Evolutionary conservation across 148 eudicot species (phyloP).

Genomic region (Rhododendron ovatum): DNA sequence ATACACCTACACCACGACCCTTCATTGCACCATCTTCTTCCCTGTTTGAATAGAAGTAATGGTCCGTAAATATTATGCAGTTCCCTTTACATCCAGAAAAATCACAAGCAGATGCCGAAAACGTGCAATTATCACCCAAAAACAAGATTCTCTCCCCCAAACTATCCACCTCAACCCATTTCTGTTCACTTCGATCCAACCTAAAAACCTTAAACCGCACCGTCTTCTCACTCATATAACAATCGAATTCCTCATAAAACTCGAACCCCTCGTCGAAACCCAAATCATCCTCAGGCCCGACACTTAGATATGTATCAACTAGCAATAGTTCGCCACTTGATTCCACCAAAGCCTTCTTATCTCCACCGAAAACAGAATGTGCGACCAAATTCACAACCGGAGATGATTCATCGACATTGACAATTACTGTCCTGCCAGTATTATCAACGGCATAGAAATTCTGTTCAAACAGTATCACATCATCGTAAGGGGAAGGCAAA

Average conservation of each 20-base stretch:
- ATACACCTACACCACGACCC: slow-evolving; percentile 52
- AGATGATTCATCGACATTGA: slow-evolving; percentile 16
- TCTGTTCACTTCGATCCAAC: slow-evolving; percentile 33
- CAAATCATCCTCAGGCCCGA: slow-evolving; percentile 42
- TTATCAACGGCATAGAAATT: slow-evolving; percentile 66
- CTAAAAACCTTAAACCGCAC: slow-evolving; percentile 61
- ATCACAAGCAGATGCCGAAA: slow-evolving; percentile 52
- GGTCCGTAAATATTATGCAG: slow-evolving; percentile 48
- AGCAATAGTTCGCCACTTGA: slow-evolving; percentile 49
- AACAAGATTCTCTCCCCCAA: slow-evolving; percentile 67
- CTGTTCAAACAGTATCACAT: slow-evolving; percentile 49
- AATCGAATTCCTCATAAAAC: slow-evolving; percentile 48
- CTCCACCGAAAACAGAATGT: slow-evolving; percentile 59
- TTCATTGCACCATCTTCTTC: slow-evolving; percentile 40
- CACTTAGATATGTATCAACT: slow-evolving; percentile 64
- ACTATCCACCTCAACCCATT: slow-evolving; percentile 57
- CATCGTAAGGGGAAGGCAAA: slow-evolving; percentile 52
- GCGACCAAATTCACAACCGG: slow-evolving; percentile 35
- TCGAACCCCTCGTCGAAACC: slow-evolving; percentile 33
- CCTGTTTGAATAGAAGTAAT: slow-evolving; percentile 12
- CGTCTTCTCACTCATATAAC: slow-evolving; percentile 39
- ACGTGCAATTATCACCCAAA: slow-evolving; percentile 58
- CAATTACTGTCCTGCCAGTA: slow-evolving; percentile 49
- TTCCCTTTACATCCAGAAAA: slow-evolving; percentile 46
- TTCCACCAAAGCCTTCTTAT: slow-evolving; percentile 62